A percentile compares a stretch with the other conserved stretches of the same genome.
Evolutionary conservation across 345 rosid species (phyloP).

Genomic region (Salix viminalis): DNA sequence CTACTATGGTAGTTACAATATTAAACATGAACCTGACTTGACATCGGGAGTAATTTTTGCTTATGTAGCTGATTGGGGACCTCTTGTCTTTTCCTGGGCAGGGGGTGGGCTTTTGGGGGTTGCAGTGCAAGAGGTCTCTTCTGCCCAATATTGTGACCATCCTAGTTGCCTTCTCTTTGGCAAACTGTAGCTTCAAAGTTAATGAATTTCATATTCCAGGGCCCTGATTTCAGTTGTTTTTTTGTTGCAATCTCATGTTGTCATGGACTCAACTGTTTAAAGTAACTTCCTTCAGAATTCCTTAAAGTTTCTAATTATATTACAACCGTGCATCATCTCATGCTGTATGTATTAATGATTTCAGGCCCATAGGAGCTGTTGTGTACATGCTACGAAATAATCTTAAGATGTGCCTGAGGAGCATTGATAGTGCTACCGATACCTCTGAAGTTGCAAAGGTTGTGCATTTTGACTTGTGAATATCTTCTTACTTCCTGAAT

Average conservation of each 20-base stretch:
- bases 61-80: background rate
- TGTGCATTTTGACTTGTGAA: constrained; percentile 1
- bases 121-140: background rate
- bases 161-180: background rate
- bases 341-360: constrained; percentile 7
- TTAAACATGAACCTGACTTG: background rate
- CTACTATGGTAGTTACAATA: background rate
- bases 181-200: background rate
- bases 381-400: constrained; percentile 63
- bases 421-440: constrained; percentile 53
- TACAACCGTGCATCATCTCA: background rate
- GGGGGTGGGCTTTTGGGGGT: background rate
- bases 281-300: background rate
- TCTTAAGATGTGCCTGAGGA: constrained; percentile 83
- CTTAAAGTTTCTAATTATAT: background rate
- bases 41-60: background rate
- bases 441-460: constrained; percentile 83
- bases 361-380: constrained; percentile 85
- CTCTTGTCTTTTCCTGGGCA: background rate
- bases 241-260: background rate
- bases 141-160: background rate
- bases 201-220: background rate
- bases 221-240: background rate
- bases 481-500: background rate
- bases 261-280: background rate